Percentiles rank a stretch among this genome's conserved stretches.
phyloP scores from a whole-genome alignment of 257 asterid species.

The Solanum bulbocastanum region DNA sequence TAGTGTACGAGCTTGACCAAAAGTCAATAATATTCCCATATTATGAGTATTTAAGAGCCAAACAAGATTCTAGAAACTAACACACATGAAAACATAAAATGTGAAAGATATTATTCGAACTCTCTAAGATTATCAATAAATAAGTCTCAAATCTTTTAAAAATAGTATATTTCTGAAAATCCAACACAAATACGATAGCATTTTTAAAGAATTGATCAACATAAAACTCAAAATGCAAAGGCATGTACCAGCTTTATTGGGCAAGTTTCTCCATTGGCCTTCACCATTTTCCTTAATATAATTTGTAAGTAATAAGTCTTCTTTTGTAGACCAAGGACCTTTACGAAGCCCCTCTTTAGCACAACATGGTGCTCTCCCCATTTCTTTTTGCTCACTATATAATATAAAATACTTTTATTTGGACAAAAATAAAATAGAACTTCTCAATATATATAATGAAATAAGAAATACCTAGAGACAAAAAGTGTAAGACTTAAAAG shows the following conservation, averaged over 20 bases:
- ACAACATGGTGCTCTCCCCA: conserved; percentile 26
- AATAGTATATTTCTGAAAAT: not conserved
- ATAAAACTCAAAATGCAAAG: not conserved
- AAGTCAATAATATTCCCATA: not conserved
- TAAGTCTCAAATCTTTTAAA: not conserved
- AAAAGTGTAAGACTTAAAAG: not conserved
- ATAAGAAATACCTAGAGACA: not conserved
- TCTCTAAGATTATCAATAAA: rapidly evolving
- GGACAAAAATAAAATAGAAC: not conserved
- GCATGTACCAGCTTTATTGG: conserved; percentile 20
- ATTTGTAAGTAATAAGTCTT: conserved; percentile 7
- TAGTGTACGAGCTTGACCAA: not conserved
- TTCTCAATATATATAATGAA: not conserved
- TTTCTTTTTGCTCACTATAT: not conserved
- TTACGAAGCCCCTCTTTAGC: conserved; percentile 12
- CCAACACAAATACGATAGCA: not conserved
- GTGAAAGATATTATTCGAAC: not conserved
- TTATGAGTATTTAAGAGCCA: not conserved
- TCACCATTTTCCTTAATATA: conserved; percentile 16
- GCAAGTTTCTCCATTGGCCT: conserved; percentile 21
- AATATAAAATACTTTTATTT: not conserved
- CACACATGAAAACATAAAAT: not conserved
- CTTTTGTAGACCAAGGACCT: conserved; percentile 19
- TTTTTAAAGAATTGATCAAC: not conserved
- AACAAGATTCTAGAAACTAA: not conserved